A percentile compares a stretch with the other conserved stretches of the same genome.
These are phyloP conservation scores for Lactifluus volemus DNA, from an alignment of 768 basidiomycete genomes.

Conservation along the genomic window DNA sequence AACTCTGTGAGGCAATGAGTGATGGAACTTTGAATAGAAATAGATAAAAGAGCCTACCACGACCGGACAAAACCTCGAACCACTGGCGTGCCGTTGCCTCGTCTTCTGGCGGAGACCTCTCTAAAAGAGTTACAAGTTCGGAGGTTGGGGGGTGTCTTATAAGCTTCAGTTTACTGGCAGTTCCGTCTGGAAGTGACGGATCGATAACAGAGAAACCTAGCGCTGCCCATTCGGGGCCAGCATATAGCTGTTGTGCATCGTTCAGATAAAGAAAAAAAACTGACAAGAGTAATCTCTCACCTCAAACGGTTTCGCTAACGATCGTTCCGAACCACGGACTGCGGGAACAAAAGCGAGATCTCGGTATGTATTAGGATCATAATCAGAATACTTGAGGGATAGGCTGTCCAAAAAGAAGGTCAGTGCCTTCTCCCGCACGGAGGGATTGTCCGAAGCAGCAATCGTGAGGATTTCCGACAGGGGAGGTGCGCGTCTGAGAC, in stretches of 20 bases:
- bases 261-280: not conserved
- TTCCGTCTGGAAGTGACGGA: slow-evolving; percentile 41
- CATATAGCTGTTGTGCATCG: slow-evolving; percentile 52
- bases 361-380: slow-evolving; percentile 45
- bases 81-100: slow-evolving; percentile 48
- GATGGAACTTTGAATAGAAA: not conserved
- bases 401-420: slow-evolving; percentile 79
- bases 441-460: slow-evolving; percentile 47
- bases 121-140: slow-evolving; percentile 49
- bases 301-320: slow-evolving; percentile 56
- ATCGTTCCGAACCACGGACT: slow-evolving; percentile 38
- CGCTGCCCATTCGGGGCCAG: slow-evolving; percentile 52
- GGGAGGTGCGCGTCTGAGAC: slow-evolving; percentile 60
- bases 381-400: slow-evolving; percentile 47
- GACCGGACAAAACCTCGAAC: slow-evolving; percentile 61
- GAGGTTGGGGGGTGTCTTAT: slow-evolving; percentile 57
- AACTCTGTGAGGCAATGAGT: slow-evolving; percentile 40
- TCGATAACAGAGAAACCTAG: slow-evolving; percentile 74
- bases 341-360: slow-evolving; percentile 77
- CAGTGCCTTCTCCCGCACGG: slow-evolving; percentile 53
- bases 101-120: slow-evolving; percentile 48
- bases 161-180: slow-evolving; percentile 56
- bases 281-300: slow-evolving; percentile 31
- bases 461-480: slow-evolving; percentile 57
- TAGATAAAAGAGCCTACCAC: slow-evolving; percentile 33